Evolutionary conservation across 2,329 filamentous ascomycete genomes (phyloP).

Genomic region (Metarhizium rileyi): DNA sequence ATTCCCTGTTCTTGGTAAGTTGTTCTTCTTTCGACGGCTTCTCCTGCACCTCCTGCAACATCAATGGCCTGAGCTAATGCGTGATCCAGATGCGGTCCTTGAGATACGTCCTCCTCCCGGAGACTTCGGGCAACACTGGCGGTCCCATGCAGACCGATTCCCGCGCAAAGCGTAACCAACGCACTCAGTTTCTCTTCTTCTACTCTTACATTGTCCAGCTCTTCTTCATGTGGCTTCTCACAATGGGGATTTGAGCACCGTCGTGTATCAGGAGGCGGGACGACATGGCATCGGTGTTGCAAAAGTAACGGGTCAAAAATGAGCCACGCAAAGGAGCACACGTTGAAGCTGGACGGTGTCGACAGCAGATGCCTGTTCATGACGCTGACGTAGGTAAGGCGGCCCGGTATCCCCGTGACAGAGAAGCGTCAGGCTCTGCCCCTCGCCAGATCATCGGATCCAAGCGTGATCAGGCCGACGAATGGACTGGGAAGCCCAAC

Average conservation of each 20-base stretch:
- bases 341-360: background rate
- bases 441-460: background rate
- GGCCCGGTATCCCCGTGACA: background rate
- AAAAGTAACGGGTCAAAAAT: conserved; percentile 8
- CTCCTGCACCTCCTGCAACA: background rate
- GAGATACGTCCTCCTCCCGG: conserved; percentile 89
- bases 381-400: background rate
- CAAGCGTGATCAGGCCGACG: background rate
- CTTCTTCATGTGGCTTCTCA: conserved; percentile 79
- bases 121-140: conserved; percentile 57
- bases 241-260: conserved; percentile 26
- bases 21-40: too few relatives aligned
- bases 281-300: background rate
- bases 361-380: background rate
- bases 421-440: background rate
- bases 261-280: background rate
- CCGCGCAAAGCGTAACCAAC: conserved; percentile 73
- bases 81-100: conserved; percentile 69
- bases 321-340: background rate
- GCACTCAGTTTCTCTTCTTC: conserved; percentile 85
- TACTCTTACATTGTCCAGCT: conserved; percentile 94
- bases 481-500: background rate
- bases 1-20: conserved; percentile 86
- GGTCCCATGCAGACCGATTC: conserved; percentile 63
- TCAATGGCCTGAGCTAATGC: conserved; percentile 10